Evolutionary conservation across 257 asterid species (phyloP).

Genomic region (Nicotiana sylvestris): DNA sequence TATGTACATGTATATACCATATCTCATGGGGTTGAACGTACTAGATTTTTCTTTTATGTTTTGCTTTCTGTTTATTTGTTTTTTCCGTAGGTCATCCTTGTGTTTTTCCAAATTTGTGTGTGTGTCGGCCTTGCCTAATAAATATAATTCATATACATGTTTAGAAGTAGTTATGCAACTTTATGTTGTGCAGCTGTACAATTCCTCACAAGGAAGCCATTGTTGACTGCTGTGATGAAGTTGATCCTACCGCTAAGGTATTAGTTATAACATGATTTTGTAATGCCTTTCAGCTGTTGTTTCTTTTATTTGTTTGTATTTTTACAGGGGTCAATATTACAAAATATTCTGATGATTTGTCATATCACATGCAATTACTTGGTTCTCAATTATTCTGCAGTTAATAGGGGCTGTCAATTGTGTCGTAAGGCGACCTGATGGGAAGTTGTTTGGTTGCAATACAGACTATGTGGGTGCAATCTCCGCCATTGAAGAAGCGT

Average conservation of each 20-base stretch:
- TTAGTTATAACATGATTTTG: not conserved
- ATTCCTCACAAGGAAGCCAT: slow-evolving; percentile 95
- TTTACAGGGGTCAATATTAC: not conserved
- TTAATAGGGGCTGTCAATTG: slow-evolving; percentile 93
- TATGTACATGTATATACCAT: not conserved
- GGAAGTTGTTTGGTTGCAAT: slow-evolving; percentile 87
- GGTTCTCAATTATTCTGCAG: slow-evolving; percentile 35
- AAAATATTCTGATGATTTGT: slow-evolving; percentile 8
- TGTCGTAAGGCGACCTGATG: slow-evolving; percentile 61
- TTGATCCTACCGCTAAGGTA: slow-evolving; percentile 94
- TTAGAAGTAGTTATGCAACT: slow-evolving; percentile 8
- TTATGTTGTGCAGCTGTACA: slow-evolving; percentile 61
- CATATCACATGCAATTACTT: slow-evolving; percentile 12
- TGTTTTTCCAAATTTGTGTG: not conserved
- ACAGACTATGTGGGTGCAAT: slow-evolving; percentile 96
- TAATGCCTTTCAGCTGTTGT: not conserved
- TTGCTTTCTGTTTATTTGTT: not conserved
- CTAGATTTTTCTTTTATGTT: not conserved
- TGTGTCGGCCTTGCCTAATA: not conserved
- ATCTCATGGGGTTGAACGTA: not conserved
- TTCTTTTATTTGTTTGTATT: not conserved
- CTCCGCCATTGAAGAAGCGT: slow-evolving; percentile 76
- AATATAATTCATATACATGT: not conserved
- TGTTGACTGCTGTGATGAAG: slow-evolving; percentile 64
- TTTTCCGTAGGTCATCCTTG: not conserved